Percentiles rank a stretch among this genome's conserved stretches.
These are phyloP conservation scores for Phytopythium ostracodes DNA, from an alignment of 352 stramenopile genomes.

Conservation along the genomic window DNA sequence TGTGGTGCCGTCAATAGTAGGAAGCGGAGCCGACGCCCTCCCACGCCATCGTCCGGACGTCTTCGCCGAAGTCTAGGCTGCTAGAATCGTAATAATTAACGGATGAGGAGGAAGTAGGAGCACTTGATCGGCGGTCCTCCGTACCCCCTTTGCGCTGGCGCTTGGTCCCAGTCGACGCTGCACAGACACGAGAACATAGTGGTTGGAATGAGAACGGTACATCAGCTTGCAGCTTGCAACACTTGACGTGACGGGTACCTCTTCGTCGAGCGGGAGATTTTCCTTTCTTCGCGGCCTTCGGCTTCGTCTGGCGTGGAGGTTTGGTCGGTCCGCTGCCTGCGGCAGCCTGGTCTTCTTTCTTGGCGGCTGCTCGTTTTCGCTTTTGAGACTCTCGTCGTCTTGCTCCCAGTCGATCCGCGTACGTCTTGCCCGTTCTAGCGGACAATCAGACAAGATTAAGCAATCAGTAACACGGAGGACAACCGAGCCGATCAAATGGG, in stretches of 20 bases:
- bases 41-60: slow-evolving; percentile 65
- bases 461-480: neutral
- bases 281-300: slow-evolving; percentile 15
- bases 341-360: slow-evolving; percentile 7
- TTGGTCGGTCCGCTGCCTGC: neutral
- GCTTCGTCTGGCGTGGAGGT: slow-evolving; percentile 15
- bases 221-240: neutral
- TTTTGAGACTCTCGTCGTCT: slow-evolving; percentile 44
- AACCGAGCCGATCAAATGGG: neutral
- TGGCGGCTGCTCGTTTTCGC: slow-evolving; percentile 29
- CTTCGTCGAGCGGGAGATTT: slow-evolving; percentile 20
- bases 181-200: neutral
- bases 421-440: slow-evolving; percentile 38
- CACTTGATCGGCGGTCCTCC: slow-evolving; percentile 29
- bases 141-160: slow-evolving; percentile 12
- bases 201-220: neutral
- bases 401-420: slow-evolving; percentile 41
- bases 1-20: slow-evolving; percentile 33
- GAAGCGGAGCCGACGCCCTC: slow-evolving; percentile 62
- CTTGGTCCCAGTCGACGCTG: slow-evolving; percentile 19
- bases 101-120: slow-evolving; percentile 16
- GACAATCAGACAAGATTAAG: neutral
- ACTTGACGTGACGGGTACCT: slow-evolving; percentile 14
- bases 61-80: slow-evolving; percentile 41
- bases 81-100: slow-evolving; percentile 61